Percentiles rank a stretch among this genome's conserved stretches.
These are phyloP conservation scores for Termitomyces sp. DNA, from an alignment of 768 basidiomycete genomes.

Conservation along the genomic window DNA sequence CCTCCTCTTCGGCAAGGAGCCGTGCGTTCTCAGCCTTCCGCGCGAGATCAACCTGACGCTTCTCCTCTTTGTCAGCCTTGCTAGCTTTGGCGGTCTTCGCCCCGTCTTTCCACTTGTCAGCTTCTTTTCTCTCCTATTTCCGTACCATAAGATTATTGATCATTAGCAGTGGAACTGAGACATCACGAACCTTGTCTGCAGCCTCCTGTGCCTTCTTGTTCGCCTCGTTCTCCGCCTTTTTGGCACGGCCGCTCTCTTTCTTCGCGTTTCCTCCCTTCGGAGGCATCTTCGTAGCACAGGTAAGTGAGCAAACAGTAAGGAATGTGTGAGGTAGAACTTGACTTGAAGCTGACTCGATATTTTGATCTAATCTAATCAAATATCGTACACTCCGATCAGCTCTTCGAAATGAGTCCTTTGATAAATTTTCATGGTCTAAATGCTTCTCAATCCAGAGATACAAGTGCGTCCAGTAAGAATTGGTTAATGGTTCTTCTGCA, in stretches of 20 bases:
- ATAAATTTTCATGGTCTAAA: too few relatives aligned
- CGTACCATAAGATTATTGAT: neutral
- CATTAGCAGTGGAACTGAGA: neutral
- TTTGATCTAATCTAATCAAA: constrained; percentile 15
- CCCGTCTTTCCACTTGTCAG: constrained; percentile 62
- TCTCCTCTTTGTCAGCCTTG: constrained; percentile 75
- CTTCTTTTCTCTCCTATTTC: constrained; percentile 67
- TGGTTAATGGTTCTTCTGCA: too few relatives aligned
- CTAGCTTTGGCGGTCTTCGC: constrained; percentile 56
- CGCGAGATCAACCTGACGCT: constrained; percentile 74
- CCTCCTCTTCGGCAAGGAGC: constrained; percentile 87
- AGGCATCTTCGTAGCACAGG: constrained; percentile 56
- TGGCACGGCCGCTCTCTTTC: constrained; percentile 87
- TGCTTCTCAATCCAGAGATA: too few relatives aligned
- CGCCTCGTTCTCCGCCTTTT: constrained; percentile 88
- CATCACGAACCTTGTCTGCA: constrained; percentile 49
- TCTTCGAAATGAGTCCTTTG: too few relatives aligned
- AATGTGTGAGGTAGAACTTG: neutral
- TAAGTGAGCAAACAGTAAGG: neutral
- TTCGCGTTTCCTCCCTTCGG: constrained; percentile 89
- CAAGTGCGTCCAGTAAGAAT: too few relatives aligned
- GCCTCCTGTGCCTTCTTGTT: constrained; percentile 68
- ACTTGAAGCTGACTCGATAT: constrained; percentile 5
- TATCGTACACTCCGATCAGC: neutral
- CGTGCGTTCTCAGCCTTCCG: constrained; percentile 86